Percentiles rank a stretch among this genome's conserved stretches.
These are phyloP conservation scores for Spongiforma sp. DNA, from an alignment of 1,284 basidiomycete genomes.

Conservation along the genomic window DNA sequence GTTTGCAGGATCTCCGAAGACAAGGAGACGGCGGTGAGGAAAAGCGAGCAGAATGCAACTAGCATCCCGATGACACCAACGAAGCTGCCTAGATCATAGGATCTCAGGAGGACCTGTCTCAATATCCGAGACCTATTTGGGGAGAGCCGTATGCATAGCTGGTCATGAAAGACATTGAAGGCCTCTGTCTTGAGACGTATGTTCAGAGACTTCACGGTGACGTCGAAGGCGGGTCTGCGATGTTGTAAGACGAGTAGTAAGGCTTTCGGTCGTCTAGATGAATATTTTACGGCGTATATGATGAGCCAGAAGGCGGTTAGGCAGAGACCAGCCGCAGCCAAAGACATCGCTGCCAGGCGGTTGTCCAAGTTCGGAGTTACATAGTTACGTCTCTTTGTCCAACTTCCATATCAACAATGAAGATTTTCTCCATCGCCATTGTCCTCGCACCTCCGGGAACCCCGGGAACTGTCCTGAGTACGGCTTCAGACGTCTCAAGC, in stretches of 20 bases:
- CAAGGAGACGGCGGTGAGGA: slow-evolving; percentile 40
- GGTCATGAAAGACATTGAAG: slow-evolving; percentile 58
- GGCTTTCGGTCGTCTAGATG: slow-evolving; percentile 17
- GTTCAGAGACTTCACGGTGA: slow-evolving; percentile 42
- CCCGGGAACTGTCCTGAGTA: slow-evolving; percentile 69
- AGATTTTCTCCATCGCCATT: slow-evolving; percentile 73
- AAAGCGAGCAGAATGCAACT: slow-evolving; percentile 46
- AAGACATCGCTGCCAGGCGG: slow-evolving; percentile 21
- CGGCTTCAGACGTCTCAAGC: slow-evolving; percentile 84
- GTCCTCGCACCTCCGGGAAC: slow-evolving; percentile 61
- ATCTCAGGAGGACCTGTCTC: slow-evolving; percentile 33
- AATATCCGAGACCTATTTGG: slow-evolving; percentile 25
- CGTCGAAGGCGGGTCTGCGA: slow-evolving; percentile 26
- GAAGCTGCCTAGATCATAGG: slow-evolving; percentile 59
- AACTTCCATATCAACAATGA: slow-evolving; percentile 52
- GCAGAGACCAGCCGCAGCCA: slow-evolving; percentile 26
- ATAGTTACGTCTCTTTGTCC: slow-evolving; percentile 8
- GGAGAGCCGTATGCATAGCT: slow-evolving; percentile 40
- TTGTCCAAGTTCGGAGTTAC: background rate
- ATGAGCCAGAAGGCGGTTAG: slow-evolving; percentile 29
- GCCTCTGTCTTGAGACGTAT: slow-evolving; percentile 57
- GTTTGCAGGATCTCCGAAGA: slow-evolving; percentile 25
- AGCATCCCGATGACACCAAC: slow-evolving; percentile 57
- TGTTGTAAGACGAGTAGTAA: slow-evolving; percentile 28
- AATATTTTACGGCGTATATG: slow-evolving; percentile 31